Evolutionary conservation across 495 filamentous ascomycete species (phyloP).

Genomic region (Platismatia glauca): DNA sequence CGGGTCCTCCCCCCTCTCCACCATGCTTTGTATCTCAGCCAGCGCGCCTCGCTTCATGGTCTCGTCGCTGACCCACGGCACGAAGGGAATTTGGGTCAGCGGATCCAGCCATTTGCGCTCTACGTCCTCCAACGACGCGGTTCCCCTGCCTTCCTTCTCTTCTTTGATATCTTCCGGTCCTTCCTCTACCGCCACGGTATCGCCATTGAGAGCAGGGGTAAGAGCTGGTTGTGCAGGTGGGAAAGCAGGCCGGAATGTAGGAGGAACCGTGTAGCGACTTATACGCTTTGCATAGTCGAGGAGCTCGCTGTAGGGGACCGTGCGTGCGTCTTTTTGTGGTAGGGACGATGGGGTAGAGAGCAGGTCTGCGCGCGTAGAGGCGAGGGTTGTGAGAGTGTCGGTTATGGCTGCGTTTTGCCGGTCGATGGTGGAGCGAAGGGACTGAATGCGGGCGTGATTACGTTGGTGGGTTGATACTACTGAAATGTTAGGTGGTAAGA

Average conservation of each 20-base stretch:
- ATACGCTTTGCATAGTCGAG: constrained; percentile 66
- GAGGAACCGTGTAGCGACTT: constrained; percentile 61
- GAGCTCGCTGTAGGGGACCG: constrained; percentile 56
- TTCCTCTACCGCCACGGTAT: constrained; percentile 5
- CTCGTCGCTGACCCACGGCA: constrained; percentile 61
- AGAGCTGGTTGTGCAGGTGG: constrained; percentile 22
- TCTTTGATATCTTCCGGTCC: constrained; percentile 21
- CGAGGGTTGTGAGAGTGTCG: constrained; percentile 49
- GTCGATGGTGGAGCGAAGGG: constrained; percentile 50
- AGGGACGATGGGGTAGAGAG: constrained; percentile 46
- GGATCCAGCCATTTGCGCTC: constrained; percentile 46
- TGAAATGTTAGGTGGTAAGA: not conserved
- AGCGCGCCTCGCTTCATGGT: constrained; percentile 55
- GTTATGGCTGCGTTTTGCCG: constrained; percentile 54
- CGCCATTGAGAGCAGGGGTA: constrained; percentile 15
- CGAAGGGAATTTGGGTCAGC: constrained; percentile 40
- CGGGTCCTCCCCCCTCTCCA: constrained; percentile 50
- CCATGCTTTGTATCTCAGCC: constrained; percentile 45
- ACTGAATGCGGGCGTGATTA: constrained; percentile 53
- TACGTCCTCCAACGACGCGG: constrained; percentile 22
- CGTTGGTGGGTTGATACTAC: constrained; percentile 54
- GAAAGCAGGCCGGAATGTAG: constrained; percentile 35
- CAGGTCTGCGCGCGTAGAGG: constrained; percentile 58
- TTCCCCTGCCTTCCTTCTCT: constrained; percentile 20
- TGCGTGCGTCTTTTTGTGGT: constrained; percentile 32